These are phyloP conservation scores for Euphrasia confusa DNA, from an alignment of 257 asterid genomes.

Conservation along the genomic window DNA sequence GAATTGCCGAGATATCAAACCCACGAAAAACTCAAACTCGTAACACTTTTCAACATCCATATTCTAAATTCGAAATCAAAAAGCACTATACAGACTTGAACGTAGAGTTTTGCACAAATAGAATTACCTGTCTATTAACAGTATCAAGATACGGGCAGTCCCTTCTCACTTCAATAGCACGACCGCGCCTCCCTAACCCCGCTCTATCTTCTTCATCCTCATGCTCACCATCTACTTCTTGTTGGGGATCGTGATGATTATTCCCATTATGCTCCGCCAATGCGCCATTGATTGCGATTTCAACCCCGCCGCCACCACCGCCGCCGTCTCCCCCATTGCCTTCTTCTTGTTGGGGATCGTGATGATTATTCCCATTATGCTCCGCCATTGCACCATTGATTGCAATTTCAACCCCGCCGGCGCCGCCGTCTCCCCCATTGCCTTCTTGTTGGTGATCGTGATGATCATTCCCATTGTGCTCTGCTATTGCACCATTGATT, in stretches of 20 bases:
- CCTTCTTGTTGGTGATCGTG: too few relatives aligned
- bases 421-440: too few relatives aligned
- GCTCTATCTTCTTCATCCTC: slow-evolving; percentile 26
- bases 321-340: slow-evolving; percentile 22
- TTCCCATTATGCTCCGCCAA: slow-evolving; percentile 29
- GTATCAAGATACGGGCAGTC: slow-evolving; percentile 98
- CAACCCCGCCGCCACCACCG: slow-evolving; percentile 7
- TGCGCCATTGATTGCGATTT: slow-evolving; percentile 20
- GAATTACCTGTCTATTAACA: slow-evolving; percentile 84
- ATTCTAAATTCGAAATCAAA: too few relatives aligned
- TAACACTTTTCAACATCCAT: too few relatives aligned
- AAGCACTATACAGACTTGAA: too few relatives aligned
- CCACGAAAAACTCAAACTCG: background rate
- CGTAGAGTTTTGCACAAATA: background rate
- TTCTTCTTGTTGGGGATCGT: slow-evolving; percentile 15
- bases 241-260: slow-evolving; percentile 18
- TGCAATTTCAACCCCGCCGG: too few relatives aligned
- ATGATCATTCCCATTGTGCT: too few relatives aligned
- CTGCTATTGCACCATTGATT: too few relatives aligned
- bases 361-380: too few relatives aligned
- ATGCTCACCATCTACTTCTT: slow-evolving; percentile 36
- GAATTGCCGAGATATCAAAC: background rate
- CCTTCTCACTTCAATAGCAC: slow-evolving; percentile 68
- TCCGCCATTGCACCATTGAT: too few relatives aligned
- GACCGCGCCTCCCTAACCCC: slow-evolving; percentile 41